phyloP scores from a whole-genome alignment of 1,284 basidiomycete genomes.

The Ustilago shanxiensis region DNA sequence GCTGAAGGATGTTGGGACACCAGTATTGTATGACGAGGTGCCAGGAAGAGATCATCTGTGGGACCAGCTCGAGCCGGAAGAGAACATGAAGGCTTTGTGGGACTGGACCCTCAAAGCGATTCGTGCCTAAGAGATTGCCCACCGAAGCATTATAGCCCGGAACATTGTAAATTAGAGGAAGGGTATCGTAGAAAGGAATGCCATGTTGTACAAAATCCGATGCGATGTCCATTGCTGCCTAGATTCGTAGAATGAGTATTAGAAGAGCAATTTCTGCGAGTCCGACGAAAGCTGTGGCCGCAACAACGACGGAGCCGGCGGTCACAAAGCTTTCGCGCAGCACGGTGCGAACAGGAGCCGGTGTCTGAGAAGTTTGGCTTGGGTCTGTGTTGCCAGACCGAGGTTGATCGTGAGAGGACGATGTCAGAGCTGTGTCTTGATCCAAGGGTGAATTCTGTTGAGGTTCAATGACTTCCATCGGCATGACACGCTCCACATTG shows the following conservation, averaged over 20 bases:
- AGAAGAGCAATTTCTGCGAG: slow-evolving; percentile 78
- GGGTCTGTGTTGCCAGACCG: slow-evolving; percentile 69
- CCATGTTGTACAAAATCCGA: neutral
- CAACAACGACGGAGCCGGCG: slow-evolving; percentile 80
- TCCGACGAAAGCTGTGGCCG: slow-evolving; percentile 77
- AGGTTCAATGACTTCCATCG: slow-evolving; percentile 19
- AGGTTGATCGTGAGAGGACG: neutral
- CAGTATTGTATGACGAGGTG: slow-evolving; percentile 48
- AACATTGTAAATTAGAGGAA: neutral
- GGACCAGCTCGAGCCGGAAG: slow-evolving; percentile 51
- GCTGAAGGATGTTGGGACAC: slow-evolving; percentile 25
- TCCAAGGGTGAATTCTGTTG: neutral
- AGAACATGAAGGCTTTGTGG: slow-evolving; percentile 41
- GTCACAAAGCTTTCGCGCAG: slow-evolving; percentile 84
- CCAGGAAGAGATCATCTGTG: slow-evolving; percentile 49
- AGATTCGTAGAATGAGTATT: slow-evolving; percentile 73
- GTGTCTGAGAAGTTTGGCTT: neutral
- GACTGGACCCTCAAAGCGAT: slow-evolving; percentile 32
- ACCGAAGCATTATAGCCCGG: neutral
- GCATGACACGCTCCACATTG: slow-evolving; percentile 55
- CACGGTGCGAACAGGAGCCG: slow-evolving; percentile 70
- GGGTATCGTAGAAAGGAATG: slow-evolving; percentile 16
- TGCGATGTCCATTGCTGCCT: neutral
- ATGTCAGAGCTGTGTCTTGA: slow-evolving; percentile 62
- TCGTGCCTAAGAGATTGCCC: slow-evolving; percentile 16